Percentiles rank a stretch among this genome's conserved stretches.
Conservation (phyloP, 176 grass and related monocot genomes). For the Typha latifolia region DNA sequence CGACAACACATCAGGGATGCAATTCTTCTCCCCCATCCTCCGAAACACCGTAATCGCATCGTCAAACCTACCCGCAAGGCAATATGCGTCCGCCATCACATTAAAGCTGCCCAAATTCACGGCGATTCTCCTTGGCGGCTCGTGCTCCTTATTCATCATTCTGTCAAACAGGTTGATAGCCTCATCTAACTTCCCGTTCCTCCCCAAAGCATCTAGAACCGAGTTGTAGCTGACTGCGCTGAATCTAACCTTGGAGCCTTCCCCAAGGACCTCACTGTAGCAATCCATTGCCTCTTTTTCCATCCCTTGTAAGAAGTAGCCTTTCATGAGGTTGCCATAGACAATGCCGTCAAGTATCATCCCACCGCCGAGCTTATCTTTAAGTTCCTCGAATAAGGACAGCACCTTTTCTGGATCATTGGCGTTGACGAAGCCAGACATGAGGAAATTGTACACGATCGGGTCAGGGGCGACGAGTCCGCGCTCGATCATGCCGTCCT, state of each 20-base stretch:
- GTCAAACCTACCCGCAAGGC: slow-evolving; percentile 39
- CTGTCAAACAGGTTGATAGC: slow-evolving; percentile 57
- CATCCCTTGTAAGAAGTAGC: slow-evolving; percentile 57
- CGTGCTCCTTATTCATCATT: slow-evolving; percentile 56
- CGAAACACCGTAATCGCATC: slow-evolving; percentile 47
- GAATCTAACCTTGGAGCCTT: slow-evolving; percentile 45
- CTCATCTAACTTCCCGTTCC: slow-evolving; percentile 54
- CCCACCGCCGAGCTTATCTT: slow-evolving; percentile 44
- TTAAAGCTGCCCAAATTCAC: slow-evolving; percentile 61
- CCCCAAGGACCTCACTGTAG: slow-evolving; percentile 25
- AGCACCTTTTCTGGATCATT: slow-evolving; percentile 32
- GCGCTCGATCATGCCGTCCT: slow-evolving; percentile 61
- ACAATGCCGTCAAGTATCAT: slow-evolving; percentile 41
- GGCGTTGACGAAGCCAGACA: slow-evolving; percentile 38
- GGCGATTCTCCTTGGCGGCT: slow-evolving; percentile 40
- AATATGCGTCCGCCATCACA: slow-evolving; percentile 71
- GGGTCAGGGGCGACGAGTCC: slow-evolving; percentile 59
- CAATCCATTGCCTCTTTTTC: slow-evolving; percentile 66
- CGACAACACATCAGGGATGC: slow-evolving; percentile 33
- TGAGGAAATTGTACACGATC: slow-evolving; percentile 59
- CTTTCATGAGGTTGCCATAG: slow-evolving; percentile 77
- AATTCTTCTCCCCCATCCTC: slow-evolving; percentile 55
- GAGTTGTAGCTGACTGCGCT: slow-evolving; percentile 38
- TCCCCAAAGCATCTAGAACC: slow-evolving; percentile 43
- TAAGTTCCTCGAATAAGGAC: slow-evolving; percentile 50